phyloP scores from a whole-genome alignment of 129 eudicot species.

The Pseudognaphalium luteoalbum region DNA sequence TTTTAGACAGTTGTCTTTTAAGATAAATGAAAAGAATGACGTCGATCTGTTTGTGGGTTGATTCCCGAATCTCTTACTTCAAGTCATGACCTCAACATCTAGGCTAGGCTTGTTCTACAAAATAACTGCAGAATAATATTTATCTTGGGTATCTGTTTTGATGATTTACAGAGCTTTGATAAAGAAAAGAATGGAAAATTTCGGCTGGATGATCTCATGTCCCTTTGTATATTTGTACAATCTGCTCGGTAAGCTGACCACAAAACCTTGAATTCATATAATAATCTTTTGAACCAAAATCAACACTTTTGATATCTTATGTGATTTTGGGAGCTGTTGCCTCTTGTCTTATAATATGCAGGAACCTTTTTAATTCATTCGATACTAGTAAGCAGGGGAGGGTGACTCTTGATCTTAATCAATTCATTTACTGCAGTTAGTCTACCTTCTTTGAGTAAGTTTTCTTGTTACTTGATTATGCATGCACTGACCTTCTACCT shows the following conservation, averaged over 20 bases:
- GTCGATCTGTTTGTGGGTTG: neutral
- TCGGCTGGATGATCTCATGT: slow-evolving; percentile 81
- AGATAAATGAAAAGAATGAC: neutral
- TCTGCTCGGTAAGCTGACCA: slow-evolving; percentile 62
- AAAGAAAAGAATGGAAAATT: slow-evolving; percentile 68
- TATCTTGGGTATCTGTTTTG: neutral
- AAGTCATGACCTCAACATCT: neutral
- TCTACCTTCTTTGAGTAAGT: slow-evolving; percentile 15
- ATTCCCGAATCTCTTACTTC: neutral
- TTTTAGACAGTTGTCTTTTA: neutral
- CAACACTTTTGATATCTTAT: neutral
- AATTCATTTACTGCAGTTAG: slow-evolving; percentile 88
- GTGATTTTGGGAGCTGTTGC: slow-evolving; percentile 4
- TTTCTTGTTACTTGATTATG: neutral
- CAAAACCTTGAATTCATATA: slow-evolving; percentile 2
- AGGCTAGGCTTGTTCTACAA: neutral
- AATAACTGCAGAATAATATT: neutral
- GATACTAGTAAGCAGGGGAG: slow-evolving; percentile 94
- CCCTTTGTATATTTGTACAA: slow-evolving; percentile 86
- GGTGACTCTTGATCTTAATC: slow-evolving; percentile 91
- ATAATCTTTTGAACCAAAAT: neutral
- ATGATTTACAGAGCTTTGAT: slow-evolving; percentile 73
- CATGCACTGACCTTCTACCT: slow-evolving; percentile 11
- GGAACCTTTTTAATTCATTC: slow-evolving; percentile 87
- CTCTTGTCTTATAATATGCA: slow-evolving; percentile 32